Evolutionary conservation across 1,139 yeast genomes (phyloP).

Genomic region (Zygoascus sp.): DNA sequence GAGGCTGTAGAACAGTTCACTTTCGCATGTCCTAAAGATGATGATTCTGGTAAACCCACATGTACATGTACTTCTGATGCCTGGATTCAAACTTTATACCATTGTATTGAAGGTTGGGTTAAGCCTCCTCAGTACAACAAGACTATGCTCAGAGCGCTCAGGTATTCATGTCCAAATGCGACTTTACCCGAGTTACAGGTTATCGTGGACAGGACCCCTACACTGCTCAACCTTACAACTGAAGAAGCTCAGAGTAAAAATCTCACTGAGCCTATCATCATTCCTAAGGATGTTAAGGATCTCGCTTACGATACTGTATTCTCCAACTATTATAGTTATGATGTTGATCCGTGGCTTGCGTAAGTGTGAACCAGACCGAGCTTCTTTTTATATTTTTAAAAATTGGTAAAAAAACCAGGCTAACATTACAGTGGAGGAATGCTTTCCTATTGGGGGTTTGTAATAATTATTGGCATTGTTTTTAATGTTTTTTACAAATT

Average conservation of each 20-base stretch:
- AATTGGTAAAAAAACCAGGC: too few species aligned
- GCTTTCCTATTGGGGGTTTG: slow-evolving; percentile 12
- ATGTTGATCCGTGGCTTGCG: not conserved
- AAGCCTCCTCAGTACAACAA: not conserved
- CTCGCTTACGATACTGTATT: not conserved
- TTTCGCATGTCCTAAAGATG: slow-evolving; percentile 7
- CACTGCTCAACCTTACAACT: not conserved
- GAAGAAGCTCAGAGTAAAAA: not conserved
- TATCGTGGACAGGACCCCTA: not conserved
- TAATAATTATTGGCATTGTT: slow-evolving; percentile 11
- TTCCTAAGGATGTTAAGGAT: not conserved
- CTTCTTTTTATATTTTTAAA: too few species aligned
- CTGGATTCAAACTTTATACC: not conserved
- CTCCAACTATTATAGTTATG: not conserved
- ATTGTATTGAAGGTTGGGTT: not conserved
- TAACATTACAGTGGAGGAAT: slow-evolving; percentile 7
- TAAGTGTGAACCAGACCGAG: not conserved
- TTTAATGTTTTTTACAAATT: slow-evolving; percentile 7
- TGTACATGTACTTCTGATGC: slow-evolving; percentile 5
- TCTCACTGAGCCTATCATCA: slow-evolving; percentile 6
- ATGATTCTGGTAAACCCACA: not conserved
- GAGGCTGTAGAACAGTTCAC: not conserved
- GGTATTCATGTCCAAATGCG: not conserved
- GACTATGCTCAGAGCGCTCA: not conserved
- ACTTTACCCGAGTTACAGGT: not conserved